A percentile compares a stretch with the other conserved stretches of the same genome.
phyloP scores from a whole-genome alignment of 176 grass and related monocot species.

The Puccinellia tenuiflora region DNA sequence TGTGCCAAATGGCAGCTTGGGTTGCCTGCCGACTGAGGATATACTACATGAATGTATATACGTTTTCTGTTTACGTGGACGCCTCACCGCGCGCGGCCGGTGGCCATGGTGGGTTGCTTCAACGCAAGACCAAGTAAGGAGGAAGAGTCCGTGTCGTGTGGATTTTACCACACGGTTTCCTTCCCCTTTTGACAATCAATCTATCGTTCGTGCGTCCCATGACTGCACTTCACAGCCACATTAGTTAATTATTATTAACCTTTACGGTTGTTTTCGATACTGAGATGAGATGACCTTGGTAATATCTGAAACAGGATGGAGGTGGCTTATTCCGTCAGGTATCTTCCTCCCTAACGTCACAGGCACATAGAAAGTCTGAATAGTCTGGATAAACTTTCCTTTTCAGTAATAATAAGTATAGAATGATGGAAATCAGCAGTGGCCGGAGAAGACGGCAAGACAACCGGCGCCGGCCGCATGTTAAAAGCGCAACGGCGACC shows the following conservation, averaged over 20 bases:
- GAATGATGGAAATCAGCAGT: neutral
- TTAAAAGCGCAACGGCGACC: no score
- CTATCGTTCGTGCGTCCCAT: neutral
- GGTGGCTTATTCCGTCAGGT: no score
- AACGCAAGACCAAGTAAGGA: constrained; percentile 6
- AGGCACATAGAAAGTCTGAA: no score
- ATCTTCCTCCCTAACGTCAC: no score
- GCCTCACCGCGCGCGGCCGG: constrained; percentile 11
- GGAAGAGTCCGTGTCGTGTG: neutral
- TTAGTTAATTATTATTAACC: neutral
- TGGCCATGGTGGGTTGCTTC: constrained; percentile 17
- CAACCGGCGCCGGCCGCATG: neutral
- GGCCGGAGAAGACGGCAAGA: neutral
- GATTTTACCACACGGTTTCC: neutral
- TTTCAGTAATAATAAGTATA: no score
- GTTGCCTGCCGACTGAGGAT: neutral
- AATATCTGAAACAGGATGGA: no score
- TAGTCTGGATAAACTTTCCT: no score
- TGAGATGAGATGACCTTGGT: neutral
- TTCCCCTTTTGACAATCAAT: neutral
- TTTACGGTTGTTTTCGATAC: neutral
- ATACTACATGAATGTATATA: no score
- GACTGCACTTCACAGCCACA: neutral
- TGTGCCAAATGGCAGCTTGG: constrained; percentile 5
- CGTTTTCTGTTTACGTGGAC: constrained; percentile 40